Percentiles rank a stretch among this genome's conserved stretches.
Conservation (phyloP, 495 filamentous ascomycete species). For the Penicillium longicatenatum region DNA sequence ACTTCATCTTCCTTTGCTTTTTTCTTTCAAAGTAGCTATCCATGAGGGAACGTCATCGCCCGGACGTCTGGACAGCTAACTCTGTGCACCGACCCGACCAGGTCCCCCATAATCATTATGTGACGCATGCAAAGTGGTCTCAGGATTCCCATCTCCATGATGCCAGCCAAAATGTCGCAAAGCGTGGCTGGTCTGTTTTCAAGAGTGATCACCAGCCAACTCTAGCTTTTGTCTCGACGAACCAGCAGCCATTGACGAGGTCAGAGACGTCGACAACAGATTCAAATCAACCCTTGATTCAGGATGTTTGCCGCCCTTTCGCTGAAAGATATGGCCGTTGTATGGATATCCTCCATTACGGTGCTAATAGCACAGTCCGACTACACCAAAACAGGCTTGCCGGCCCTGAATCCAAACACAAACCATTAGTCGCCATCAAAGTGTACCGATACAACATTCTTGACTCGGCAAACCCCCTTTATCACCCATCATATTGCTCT, state of each 20-base stretch:
- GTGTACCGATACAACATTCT: constrained; percentile 87
- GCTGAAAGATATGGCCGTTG: constrained; percentile 32
- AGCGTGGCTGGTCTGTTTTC: constrained; percentile 11
- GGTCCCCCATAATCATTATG: constrained; percentile 17
- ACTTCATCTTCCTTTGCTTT: constrained; percentile 1
- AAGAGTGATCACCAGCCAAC: constrained; percentile 4
- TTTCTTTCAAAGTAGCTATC: constrained; percentile 9
- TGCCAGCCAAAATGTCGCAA: constrained; percentile 1
- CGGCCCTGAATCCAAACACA: not conserved
- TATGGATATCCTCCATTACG: constrained; percentile 36
- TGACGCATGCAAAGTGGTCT: constrained; percentile 13
- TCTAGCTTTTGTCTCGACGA: constrained; percentile 19
- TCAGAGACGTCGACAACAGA: constrained; percentile 3
- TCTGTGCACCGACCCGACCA: constrained; percentile 17
- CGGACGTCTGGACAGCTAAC: constrained; percentile 15
- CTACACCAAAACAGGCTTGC: constrained; percentile 24
- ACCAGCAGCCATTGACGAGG: constrained; percentile 16
- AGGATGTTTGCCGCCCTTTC: constrained; percentile 14
- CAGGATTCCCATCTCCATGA: not conserved
- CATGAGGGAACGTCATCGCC: constrained; percentile 17
- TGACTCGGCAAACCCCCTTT: constrained; percentile 79
- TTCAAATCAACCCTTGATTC: not conserved
- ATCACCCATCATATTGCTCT: constrained; percentile 78
- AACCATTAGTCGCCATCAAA: constrained; percentile 87
- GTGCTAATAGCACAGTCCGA: constrained; percentile 30